Evolutionary conservation across 2,329 filamentous ascomycete genomes (phyloP), one percentile per base, ranked within the genome.

Genomic region (Verticillium longisporum): DNA sequence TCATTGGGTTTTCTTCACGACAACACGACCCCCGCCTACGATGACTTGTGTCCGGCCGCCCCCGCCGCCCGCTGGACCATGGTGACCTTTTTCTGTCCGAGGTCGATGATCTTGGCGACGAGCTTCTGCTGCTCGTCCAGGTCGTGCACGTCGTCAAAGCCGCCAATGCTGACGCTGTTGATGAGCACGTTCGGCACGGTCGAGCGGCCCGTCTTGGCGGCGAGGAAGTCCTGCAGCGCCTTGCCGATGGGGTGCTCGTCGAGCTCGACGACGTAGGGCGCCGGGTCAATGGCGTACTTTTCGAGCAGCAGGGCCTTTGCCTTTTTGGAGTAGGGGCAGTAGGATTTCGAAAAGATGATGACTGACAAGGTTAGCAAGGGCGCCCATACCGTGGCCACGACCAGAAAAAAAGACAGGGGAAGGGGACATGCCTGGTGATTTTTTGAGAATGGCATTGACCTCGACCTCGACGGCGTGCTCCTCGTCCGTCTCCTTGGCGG

Each of bases 121-220:
- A 98, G 78, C 61, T 84, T 83, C 65, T 88, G 87, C 36, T 83
- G 81, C 33, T 78, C 74, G 71, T 93, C 86, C 63, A 98, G 78
- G 32, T 84, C 87, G 57, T 86, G 83, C 61, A 99, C 84, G 63
- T 97, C 92, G 71, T 98, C 94, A 57, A 91, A 87, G 26, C 95
- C 95, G 56, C 95, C 95, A 63, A 98, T 91, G 74, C 89, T 95
- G 73, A 88, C 87, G 55, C 92, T 92, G 69, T 92, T 91, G 68
- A 99, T 82, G 67, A 99, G 82, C 38, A 98, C 83, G 71, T 99
- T 99, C 15, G 95, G 95, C 0, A 99, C 95, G 0, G 95, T 99
- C 62, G 80, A 81, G 57, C 94, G 85, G 55, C 90, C 90, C 0
- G 95, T 98, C 71, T 85, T 88, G 62, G 87, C 83, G 15, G 75